These are phyloP conservation scores for Exsudoporus floridanus DNA, from an alignment of 1,284 basidiomycete genomes.

Conservation along the genomic window DNA sequence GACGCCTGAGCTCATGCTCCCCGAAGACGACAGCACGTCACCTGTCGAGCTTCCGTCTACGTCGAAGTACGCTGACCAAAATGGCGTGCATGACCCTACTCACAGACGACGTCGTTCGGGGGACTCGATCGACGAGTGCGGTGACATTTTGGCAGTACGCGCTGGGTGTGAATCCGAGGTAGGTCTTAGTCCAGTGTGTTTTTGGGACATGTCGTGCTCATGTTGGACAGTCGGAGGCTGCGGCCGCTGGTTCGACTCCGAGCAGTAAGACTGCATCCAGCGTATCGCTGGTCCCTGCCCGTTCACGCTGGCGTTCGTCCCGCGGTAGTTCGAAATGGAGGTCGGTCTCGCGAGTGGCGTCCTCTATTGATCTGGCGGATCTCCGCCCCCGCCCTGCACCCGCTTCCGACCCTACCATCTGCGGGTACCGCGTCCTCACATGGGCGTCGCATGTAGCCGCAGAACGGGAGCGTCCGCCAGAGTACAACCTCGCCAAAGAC, in stretches of 20 bases:
- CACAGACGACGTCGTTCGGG: neutral
- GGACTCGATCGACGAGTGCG: constrained; percentile 25
- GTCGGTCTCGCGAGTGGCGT: neutral
- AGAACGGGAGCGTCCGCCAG: constrained; percentile 23
- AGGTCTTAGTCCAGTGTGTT: neutral
- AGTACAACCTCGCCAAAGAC: constrained; percentile 40
- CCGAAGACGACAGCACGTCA: constrained; percentile 4
- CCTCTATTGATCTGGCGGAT: neutral
- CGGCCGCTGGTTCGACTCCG: neutral
- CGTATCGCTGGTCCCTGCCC: neutral
- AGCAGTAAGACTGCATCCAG: constrained; percentile 23
- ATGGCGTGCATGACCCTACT: neutral
- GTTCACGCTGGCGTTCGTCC: neutral
- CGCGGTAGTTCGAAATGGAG: neutral
- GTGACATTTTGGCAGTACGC: constrained; percentile 10
- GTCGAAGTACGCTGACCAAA: neutral
- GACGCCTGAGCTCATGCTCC: constrained; percentile 24
- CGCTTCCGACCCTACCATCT: neutral
- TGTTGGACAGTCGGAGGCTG: constrained; percentile 7
- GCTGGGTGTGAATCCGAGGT: constrained; percentile 13
- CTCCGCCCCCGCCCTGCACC: neutral
- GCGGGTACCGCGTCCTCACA: constrained; percentile 22
- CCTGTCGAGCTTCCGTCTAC: neutral
- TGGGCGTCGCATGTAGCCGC: constrained; percentile 26
- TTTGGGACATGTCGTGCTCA: constrained; percentile 6